Evolutionary conservation across 352 stramenopile species (phyloP).

Genomic region (Pythium biforme): DNA sequence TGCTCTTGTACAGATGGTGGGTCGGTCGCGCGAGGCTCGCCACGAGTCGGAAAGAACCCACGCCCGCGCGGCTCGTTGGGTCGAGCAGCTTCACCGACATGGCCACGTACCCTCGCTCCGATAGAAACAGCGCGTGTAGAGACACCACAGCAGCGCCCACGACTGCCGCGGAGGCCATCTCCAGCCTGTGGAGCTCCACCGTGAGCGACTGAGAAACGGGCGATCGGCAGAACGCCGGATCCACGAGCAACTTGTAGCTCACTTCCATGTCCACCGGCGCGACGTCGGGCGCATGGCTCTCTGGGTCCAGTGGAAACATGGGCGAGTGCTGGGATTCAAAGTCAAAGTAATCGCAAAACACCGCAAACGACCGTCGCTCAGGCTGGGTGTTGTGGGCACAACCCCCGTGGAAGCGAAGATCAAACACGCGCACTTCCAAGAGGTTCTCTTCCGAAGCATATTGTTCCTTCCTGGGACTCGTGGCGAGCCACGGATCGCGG

Average conservation of each 20-base stretch:
- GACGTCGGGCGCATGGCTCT: not conserved
- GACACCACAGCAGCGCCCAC: slow-evolving; percentile 12
- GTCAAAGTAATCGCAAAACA: slow-evolving; percentile 47
- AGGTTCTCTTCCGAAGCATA: slow-evolving; percentile 11
- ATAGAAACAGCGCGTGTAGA: slow-evolving; percentile 29
- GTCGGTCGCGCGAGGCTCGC: slow-evolving; percentile 3
- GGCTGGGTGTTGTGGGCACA: too few species aligned
- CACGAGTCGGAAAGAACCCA: slow-evolving; percentile 23
- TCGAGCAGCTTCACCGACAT: slow-evolving; percentile 21
- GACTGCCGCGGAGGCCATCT: slow-evolving; percentile 6
- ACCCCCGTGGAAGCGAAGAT: not conserved
- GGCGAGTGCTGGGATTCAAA: slow-evolving; percentile 42
- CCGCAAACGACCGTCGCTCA: slow-evolving; percentile 3
- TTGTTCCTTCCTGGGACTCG: not conserved
- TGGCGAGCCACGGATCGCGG: too few species aligned
- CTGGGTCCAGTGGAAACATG: slow-evolving; percentile 11
- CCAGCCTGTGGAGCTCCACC: slow-evolving; percentile 32
- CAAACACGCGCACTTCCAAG: slow-evolving; percentile 2
- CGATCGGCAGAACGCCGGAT: slow-evolving; percentile 28
- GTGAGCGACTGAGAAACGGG: slow-evolving; percentile 11
- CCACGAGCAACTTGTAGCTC: slow-evolving; percentile 32
- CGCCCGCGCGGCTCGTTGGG: slow-evolving; percentile 9
- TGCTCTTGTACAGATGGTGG: not conserved
- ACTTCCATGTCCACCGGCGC: slow-evolving; percentile 33
- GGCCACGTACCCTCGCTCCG: not conserved